Evolutionary conservation across 139 green algal genomes (phyloP).

Genomic region (Spirogloea muscicola): DNA sequence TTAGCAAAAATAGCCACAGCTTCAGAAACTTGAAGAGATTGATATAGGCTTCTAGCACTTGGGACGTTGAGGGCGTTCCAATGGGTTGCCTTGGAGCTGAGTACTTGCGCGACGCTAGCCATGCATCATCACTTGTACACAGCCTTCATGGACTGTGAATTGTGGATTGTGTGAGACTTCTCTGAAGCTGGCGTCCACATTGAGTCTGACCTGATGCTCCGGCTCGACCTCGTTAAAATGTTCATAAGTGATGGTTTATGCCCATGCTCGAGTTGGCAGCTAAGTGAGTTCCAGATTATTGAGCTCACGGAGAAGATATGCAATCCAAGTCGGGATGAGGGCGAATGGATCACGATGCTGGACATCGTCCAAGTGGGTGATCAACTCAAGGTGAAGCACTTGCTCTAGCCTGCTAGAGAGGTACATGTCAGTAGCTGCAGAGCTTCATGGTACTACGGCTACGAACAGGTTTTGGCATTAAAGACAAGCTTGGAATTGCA

Average conservation of each 20-base stretch:
- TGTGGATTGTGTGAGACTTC: neutral
- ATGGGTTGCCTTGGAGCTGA: neutral
- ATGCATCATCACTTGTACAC: no score
- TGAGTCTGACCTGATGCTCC: neutral
- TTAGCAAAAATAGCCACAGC: no score
- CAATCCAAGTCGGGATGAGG: constrained; percentile 26
- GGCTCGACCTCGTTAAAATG: neutral
- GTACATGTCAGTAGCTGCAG: neutral
- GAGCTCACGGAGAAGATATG: constrained; percentile 45
- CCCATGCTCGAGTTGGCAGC: constrained; percentile 11
- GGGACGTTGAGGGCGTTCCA: no score
- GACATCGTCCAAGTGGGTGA: constrained; percentile 43
- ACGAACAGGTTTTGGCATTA: neutral
- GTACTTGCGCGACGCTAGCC: neutral
- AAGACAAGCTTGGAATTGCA: neutral
- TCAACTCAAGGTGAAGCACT: constrained; percentile 22
- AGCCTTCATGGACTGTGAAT: neutral
- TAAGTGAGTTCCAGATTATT: constrained; percentile 38
- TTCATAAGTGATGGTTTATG: neutral
- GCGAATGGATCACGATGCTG: constrained; percentile 37
- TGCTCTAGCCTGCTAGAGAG: neutral
- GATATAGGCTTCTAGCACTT: no score
- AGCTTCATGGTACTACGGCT: no score
- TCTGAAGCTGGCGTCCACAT: neutral
- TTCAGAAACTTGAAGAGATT: no score